Conservation (phyloP, 2,329 filamentous ascomycete species). For the Aureobasidium sp. region DNA sequence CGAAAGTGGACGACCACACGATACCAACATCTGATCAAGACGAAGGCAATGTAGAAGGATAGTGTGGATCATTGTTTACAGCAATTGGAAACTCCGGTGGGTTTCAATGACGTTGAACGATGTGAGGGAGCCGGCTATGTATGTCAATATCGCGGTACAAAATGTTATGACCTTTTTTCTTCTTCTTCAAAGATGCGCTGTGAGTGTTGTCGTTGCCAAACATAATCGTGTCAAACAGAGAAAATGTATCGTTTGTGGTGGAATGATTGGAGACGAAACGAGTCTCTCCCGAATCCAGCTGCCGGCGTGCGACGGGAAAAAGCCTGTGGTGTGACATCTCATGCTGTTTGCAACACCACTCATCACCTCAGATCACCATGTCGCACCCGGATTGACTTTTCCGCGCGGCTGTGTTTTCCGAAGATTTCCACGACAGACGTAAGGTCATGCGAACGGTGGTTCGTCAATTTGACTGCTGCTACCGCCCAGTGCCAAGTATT, state of each 20-base stretch:
- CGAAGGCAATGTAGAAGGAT: neutral
- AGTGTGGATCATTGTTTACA: neutral
- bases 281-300: neutral
- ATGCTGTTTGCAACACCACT: neutral
- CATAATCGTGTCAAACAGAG: neutral
- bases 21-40: slow-evolving; percentile 6
- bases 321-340: slow-evolving; percentile 4
- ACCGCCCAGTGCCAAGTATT: too few species aligned
- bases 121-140: neutral
- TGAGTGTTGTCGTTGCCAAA: neutral
- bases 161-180: neutral
- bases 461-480: neutral
- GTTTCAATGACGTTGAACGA: neutral
- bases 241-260: too few species aligned
- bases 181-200: neutral
- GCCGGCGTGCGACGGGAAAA: neutral
- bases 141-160: neutral
- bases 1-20: slow-evolving; percentile 9
- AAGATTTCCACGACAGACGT: neutral
- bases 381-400: neutral
- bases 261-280: neutral
- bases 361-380: neutral
- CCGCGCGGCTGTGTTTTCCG: neutral
- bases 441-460: neutral
- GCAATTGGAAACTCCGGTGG: neutral